Evolutionary conservation across 192 early-diverging fungal species (phyloP).

Genomic region (Oehlia diaphana): DNA sequence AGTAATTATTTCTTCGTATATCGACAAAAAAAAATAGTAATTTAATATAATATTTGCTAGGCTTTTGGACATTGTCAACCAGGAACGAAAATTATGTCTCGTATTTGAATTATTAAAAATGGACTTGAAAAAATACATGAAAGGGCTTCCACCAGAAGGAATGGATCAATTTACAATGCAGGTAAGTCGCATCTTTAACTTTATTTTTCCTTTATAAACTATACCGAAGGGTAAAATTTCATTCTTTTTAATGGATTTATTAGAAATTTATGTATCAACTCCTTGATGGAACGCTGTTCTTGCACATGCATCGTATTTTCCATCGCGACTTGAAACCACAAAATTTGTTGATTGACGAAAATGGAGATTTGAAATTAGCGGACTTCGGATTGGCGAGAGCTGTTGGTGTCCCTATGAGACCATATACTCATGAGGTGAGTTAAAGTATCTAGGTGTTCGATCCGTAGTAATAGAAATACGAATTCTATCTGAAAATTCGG

Average conservation of each 20-base stretch:
- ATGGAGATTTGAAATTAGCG: slow-evolving; percentile 84
- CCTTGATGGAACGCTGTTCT: slow-evolving; percentile 81
- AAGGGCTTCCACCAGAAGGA: background rate
- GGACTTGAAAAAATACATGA: slow-evolving; percentile 32
- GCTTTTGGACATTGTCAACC: slow-evolving; percentile 73
- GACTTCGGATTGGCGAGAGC: slow-evolving; percentile 87
- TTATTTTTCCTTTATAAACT: background rate
- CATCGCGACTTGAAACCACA: slow-evolving; percentile 85
- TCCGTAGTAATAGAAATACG: too few species aligned
- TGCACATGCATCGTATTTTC: slow-evolving; percentile 77
- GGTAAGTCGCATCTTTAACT: background rate
- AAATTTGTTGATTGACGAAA: slow-evolving; percentile 80
- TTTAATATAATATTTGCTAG: slow-evolving; percentile 32
- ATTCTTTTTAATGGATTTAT: slow-evolving; percentile 25
- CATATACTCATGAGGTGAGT: slow-evolving; percentile 89
- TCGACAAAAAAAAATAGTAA: background rate
- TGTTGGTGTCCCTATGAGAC: slow-evolving; percentile 87
- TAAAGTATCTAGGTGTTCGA: too few species aligned
- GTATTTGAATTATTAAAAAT: slow-evolving; percentile 87
- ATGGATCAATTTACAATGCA: slow-evolving; percentile 10
- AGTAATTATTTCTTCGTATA: slow-evolving; percentile 28
- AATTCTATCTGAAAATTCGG: too few species aligned
- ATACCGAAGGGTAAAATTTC: slow-evolving; percentile 6
- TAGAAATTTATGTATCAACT: slow-evolving; percentile 94
- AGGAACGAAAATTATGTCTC: slow-evolving; percentile 72